These are phyloP conservation scores for Proliferodiscus dingleyae DNA, from an alignment of 2,329 filamentous ascomycete genomes.

Conservation along the genomic window DNA sequence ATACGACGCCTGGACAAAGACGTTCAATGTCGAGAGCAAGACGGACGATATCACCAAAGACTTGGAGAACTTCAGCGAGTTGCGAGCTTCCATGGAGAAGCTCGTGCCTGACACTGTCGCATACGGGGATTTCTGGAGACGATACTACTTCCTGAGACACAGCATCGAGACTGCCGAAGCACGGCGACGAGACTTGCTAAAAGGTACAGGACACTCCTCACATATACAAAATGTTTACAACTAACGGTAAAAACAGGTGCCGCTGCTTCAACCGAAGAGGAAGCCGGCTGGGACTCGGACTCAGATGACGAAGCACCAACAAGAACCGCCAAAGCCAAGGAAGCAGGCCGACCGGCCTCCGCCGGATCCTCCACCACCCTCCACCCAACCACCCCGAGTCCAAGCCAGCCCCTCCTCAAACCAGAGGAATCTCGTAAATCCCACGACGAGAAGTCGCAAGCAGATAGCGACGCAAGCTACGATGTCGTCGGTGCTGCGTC, in stretches of 20 bases:
- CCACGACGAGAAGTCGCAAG: conserved; percentile 83
- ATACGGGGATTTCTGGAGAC: conserved; percentile 85
- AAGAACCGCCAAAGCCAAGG: conserved; percentile 32
- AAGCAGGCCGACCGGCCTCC: conserved; percentile 41
- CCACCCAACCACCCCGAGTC: conserved; percentile 43
- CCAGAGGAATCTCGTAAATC: conserved; percentile 65
- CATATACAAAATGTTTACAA: conserved; percentile 11
- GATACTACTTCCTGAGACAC: conserved; percentile 92
- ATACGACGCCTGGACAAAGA: conserved; percentile 67
- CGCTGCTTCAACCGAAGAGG: conserved; percentile 68
- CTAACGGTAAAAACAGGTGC: conserved; percentile 26
- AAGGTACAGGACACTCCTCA: conserved; percentile 55
- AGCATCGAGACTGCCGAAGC: conserved; percentile 92
- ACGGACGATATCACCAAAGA: conserved; percentile 79
- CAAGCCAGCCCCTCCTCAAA: conserved; percentile 44
- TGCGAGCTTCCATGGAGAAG: conserved; percentile 88
- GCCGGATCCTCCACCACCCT: conserved; percentile 56
- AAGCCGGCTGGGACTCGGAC: conserved; percentile 62
- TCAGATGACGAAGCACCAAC: conserved; percentile 59
- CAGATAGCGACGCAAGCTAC: conserved; percentile 93
- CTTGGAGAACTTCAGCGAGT: conserved; percentile 78
- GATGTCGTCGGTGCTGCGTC: conserved; percentile 81
- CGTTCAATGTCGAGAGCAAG: conserved; percentile 77
- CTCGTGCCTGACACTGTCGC: conserved; percentile 90
- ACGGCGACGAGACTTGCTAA: conserved; percentile 80